Percentiles rank a stretch among this genome's conserved stretches.
Evolutionary conservation across 1,284 basidiomycete species (phyloP).

Genomic region (Microbotryomycetes sp.): DNA sequence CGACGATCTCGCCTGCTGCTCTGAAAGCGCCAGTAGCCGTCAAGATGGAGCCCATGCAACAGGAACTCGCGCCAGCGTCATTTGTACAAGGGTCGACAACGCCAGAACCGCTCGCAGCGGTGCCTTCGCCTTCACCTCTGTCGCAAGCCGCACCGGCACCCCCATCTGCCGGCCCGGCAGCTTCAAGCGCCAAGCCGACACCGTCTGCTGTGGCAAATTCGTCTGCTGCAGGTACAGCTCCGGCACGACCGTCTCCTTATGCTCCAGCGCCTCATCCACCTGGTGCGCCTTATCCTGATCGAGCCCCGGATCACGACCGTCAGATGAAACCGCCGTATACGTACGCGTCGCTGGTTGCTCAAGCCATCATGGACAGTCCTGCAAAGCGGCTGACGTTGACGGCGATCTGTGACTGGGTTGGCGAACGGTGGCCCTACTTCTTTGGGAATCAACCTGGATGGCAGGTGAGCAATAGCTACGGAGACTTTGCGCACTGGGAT

Average conservation of each 20-base stretch:
- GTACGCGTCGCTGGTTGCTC: constrained; percentile 36
- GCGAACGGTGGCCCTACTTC: constrained; percentile 35
- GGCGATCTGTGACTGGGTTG: constrained; percentile 34
- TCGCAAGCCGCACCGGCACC: neutral
- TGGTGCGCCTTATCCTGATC: constrained; percentile 2
- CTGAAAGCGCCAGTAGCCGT: neutral
- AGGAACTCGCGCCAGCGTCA: too few relatives aligned
- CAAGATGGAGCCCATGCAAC: neutral
- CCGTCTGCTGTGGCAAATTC: neutral
- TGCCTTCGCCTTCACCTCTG: too few relatives aligned
- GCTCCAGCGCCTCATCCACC: constrained; percentile 15
- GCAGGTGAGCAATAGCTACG: constrained; percentile 27
- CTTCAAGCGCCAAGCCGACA: neutral
- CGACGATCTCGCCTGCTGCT: neutral
- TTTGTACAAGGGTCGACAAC: neutral
- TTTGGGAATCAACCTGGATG: constrained; percentile 26
- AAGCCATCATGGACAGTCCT: constrained; percentile 25
- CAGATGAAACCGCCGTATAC: constrained; percentile 35
- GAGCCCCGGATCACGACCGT: constrained; percentile 16
- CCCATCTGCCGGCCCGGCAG: neutral
- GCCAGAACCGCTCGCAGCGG: neutral
- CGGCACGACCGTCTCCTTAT: constrained; percentile 18
- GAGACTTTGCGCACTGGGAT: constrained; percentile 2
- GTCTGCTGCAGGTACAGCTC: neutral
- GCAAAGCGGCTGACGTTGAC: constrained; percentile 26